Evolutionary conservation across 306 rosid species (phyloP), one percentile per base, ranked within the genome.

Genomic region (Rosa persica): DNA sequence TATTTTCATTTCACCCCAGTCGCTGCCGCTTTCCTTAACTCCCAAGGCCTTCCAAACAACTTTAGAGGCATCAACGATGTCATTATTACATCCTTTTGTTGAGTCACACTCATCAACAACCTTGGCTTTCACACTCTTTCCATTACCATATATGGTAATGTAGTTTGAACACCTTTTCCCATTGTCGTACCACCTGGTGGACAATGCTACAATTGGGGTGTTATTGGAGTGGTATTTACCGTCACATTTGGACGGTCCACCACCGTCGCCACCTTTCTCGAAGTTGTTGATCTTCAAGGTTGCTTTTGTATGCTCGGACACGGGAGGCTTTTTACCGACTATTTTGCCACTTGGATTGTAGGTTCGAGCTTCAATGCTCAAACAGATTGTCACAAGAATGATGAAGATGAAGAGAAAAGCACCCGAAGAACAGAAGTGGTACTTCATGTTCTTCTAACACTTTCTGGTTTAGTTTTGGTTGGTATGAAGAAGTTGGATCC

Each of bases 71-170:
- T 82, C 88, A 66, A 84, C 85, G 20, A 86, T 67, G 60, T 54
- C 60, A 20, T 54, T 11, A 54, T 23, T 86, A 65, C 86, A 88
- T 6, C 93, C 93, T 74, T 0, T 55, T 1, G 79, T 78, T 1
- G 91, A 87, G n/a, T 87, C 93, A 80, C 91, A 89, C 51, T 89
- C 91, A 25, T 89, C 93, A 36, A 89, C 89, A 58, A 89, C 93
- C 79, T 7, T 74, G 0, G 89, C 93, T 22, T 30, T 70, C n/a
- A 88, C 90, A 4, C 51, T 81, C 15, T 30, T 79, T 6, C 94
- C 92, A 73, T 86, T 85, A 0, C 65, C 90, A 25, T 8, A 1
- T 6, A 90, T 83, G 71, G 39, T 78, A 40, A 90, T 73, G 12
- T 65, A 36, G 8, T 79, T 19, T 0, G 27, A 22, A 23, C 91